Conservation (phyloP, 192 early-diverging fungal genomes). For the Fimicolochytrium jonesii region DNA sequence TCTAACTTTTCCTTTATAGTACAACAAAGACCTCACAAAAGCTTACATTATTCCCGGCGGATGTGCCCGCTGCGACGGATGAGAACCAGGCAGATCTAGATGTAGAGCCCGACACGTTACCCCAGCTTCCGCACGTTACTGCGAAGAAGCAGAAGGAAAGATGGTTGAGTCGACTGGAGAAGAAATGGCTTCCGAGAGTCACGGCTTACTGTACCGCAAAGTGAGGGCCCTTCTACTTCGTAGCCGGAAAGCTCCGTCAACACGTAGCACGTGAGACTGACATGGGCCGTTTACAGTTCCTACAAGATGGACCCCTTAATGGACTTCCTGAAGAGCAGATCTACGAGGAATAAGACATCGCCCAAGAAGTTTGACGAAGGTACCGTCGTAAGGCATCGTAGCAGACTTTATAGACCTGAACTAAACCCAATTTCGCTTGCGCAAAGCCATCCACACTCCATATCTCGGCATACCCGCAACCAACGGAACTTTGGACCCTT, state of each 20-base stretch:
- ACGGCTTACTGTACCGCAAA: conserved; percentile 77
- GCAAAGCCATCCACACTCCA: conserved; percentile 12
- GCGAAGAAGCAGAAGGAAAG: conserved; percentile 35
- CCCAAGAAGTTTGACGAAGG: conserved; percentile 48
- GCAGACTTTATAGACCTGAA: too few species aligned
- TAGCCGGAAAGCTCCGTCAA: not conserved
- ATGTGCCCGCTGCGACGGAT: conserved; percentile 24
- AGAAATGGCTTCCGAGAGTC: conserved; percentile 54
- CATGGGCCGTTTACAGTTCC: conserved; percentile 45
- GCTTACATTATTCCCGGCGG: conserved; percentile 83
- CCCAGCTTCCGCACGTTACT: conserved; percentile 32
- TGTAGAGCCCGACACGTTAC: conserved; percentile 8
- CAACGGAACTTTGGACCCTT: not conserved
- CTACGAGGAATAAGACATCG: conserved; percentile 24
- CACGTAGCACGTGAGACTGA: too few species aligned
- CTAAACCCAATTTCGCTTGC: too few species aligned
- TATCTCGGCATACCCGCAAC: not conserved
- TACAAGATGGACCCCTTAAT: conserved; percentile 50
- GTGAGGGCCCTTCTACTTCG: conserved; percentile 24
- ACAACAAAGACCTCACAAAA: conserved; percentile 93
- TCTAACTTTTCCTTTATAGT: conserved; percentile 30
- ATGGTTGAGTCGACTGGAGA: conserved; percentile 68
- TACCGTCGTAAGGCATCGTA: too few species aligned
- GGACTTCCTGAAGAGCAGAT: conserved; percentile 47
- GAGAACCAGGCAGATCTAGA: not conserved